Evolutionary conservation across 331 rosid species (phyloP).

Genomic region (Prunus yedoensis): DNA sequence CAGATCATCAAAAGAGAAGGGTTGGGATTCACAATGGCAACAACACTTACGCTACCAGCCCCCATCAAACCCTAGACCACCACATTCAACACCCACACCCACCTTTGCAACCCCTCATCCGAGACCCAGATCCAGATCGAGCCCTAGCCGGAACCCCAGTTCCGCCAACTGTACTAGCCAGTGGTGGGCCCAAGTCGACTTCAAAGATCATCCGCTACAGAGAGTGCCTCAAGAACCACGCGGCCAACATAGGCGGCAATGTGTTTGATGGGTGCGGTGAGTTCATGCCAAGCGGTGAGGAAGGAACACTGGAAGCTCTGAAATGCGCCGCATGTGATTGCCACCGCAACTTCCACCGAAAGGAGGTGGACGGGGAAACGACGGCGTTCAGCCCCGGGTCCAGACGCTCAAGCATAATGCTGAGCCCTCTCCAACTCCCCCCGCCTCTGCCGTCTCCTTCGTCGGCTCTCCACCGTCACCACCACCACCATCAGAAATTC

Average conservation of each 20-base stretch:
- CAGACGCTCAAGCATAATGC: constrained; percentile 25
- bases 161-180: not conserved
- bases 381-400: constrained; percentile 21
- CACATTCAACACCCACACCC: constrained; percentile 6
- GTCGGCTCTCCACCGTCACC: constrained; percentile 14
- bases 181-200: constrained; percentile 2
- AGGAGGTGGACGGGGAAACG: constrained; percentile 48
- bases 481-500: constrained; percentile 36
- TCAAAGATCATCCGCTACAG: constrained; percentile 23
- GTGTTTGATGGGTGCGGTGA: constrained; percentile 58
- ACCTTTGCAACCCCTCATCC: not conserved
- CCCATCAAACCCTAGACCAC: constrained; percentile 38
- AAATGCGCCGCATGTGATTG: constrained; percentile 58
- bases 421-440: constrained; percentile 49
- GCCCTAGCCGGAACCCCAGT: not conserved
- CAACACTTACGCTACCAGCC: not conserved
- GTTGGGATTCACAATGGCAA: constrained; percentile 21
- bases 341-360: constrained; percentile 54
- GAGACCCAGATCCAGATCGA: constrained; percentile 28
- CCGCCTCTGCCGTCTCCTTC: constrained; percentile 36
- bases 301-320: constrained; percentile 49
- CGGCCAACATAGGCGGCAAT: constrained; percentile 48
- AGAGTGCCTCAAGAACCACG: constrained; percentile 56
- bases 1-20: constrained; percentile 9
- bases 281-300: constrained; percentile 59